Evolutionary conservation across 108 stramenopile genomes (phyloP).

Genomic region (Cylindrotheca closterium): DNA sequence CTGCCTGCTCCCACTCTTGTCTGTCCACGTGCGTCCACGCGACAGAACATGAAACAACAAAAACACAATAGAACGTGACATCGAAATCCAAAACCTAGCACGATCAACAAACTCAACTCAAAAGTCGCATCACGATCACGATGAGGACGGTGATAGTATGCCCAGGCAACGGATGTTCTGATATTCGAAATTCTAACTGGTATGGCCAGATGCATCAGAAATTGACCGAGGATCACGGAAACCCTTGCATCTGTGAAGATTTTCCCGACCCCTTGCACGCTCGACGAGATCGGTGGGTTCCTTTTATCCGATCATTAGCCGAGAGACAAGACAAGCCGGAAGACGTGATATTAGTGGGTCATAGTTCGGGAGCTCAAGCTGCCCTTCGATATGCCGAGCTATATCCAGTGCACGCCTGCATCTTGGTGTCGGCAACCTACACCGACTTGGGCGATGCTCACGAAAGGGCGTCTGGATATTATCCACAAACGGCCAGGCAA

Average conservation of each 20-base stretch:
- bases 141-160: conserved; percentile 46
- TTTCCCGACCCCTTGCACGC: conserved; percentile 69
- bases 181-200: conserved; percentile 61
- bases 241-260: conserved; percentile 51
- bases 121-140: too few species aligned
- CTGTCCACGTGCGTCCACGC: too few species aligned
- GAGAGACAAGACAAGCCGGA: conserved; percentile 23
- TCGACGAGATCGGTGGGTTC: conserved; percentile 64
- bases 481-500: conserved; percentile 34
- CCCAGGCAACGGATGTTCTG: conserved; percentile 69
- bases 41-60: too few species aligned
- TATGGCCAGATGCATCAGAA: conserved; percentile 49
- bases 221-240: conserved; percentile 33
- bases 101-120: too few species aligned
- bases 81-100: too few species aligned
- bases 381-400: conserved; percentile 62
- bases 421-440: conserved; percentile 67
- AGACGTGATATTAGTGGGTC: conserved; percentile 62
- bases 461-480: conserved; percentile 73
- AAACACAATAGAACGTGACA: too few species aligned
- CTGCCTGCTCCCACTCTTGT: too few species aligned
- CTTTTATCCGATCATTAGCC: conserved; percentile 52
- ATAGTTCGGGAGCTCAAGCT: conserved; percentile 73
- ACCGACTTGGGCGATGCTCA: conserved; percentile 68
- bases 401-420: conserved; percentile 38